phyloP scores from a whole-genome alignment of 805 yeast species.

The Kazachstania martiniae region DNA sequence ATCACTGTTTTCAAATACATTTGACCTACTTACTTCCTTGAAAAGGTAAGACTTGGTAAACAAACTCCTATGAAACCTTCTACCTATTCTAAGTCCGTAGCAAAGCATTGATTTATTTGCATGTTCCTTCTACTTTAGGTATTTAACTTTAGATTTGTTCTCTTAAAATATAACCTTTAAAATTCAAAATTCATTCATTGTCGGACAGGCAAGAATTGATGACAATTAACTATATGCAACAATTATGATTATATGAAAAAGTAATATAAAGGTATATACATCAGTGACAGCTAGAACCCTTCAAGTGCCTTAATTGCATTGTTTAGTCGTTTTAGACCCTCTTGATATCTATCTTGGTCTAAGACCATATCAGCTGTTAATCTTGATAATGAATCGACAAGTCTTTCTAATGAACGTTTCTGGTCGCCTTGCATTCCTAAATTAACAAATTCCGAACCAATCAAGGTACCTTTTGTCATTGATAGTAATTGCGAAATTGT shows the following conservation, averaged over 20 bases:
- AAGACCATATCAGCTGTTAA: constrained; percentile 85
- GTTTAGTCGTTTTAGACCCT: constrained; percentile 69
- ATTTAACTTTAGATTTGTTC: no score
- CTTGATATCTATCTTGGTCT: constrained; percentile 69
- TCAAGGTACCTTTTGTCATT: constrained; percentile 33
- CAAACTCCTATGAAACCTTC: no score
- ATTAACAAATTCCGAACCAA: constrained; percentile 55
- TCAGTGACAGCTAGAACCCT: constrained; percentile 42
- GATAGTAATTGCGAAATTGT: constrained; percentile 29
- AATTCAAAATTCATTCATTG: no score
- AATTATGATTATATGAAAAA: no score
- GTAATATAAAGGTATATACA: background rate
- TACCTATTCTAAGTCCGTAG: no score
- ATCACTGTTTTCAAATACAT: background rate
- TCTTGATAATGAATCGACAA: constrained; percentile 75
- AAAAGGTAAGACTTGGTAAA: no score
- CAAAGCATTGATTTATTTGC: no score
- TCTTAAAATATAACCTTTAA: no score
- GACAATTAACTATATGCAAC: no score
- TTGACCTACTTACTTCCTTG: no score
- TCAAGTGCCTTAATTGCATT: constrained; percentile 79
- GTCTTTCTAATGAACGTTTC: constrained; percentile 68
- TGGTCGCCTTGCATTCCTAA: constrained; percentile 68
- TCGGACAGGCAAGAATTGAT: no score
- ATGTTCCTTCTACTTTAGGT: no score